Percentiles rank a stretch among this genome's conserved stretches.
These are phyloP conservation scores for Houttuynia cordata DNA, from an alignment of 164 flowering plant genomes.

Conservation along the genomic window DNA sequence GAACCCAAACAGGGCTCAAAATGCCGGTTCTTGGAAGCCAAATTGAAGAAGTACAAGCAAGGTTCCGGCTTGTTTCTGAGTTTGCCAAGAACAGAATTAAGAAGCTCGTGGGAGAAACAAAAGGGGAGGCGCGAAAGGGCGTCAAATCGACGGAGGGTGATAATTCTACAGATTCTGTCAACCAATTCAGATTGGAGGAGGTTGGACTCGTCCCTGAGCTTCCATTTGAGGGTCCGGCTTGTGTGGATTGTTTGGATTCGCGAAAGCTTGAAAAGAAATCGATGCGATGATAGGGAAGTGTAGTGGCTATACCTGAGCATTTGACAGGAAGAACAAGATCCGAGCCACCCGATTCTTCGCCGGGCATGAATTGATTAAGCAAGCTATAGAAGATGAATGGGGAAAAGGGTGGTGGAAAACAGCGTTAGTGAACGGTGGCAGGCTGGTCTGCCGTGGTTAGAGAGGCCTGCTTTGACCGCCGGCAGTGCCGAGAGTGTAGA, in stretches of 20 bases:
- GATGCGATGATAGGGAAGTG: slow-evolving; percentile 2
- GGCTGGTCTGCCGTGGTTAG: too few relatives aligned
- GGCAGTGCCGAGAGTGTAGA: too few relatives aligned
- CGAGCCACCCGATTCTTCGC: too few relatives aligned
- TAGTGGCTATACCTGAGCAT: slow-evolving; percentile 15
- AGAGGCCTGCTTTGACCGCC: too few relatives aligned
- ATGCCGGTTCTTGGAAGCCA: slow-evolving; percentile 37
- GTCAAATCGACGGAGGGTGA: slow-evolving; percentile 34
- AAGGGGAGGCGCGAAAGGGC: slow-evolving; percentile 36
- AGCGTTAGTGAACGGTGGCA: too few relatives aligned
- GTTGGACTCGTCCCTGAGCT: slow-evolving; percentile 31
- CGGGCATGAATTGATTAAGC: too few relatives aligned
- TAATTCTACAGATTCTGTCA: slow-evolving; percentile 51
- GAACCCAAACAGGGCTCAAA: slow-evolving; percentile 49
- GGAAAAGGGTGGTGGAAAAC: too few relatives aligned
- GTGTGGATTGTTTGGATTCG: slow-evolving; percentile 22
- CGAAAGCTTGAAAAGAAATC: not conserved
- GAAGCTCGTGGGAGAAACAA: slow-evolving; percentile 49
- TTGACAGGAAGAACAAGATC: not conserved
- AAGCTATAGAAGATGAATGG: too few relatives aligned
- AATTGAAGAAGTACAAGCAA: slow-evolving; percentile 41
- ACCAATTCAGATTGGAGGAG: slow-evolving; percentile 31
- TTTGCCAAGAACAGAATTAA: slow-evolving; percentile 37
- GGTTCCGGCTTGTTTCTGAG: slow-evolving; percentile 47
- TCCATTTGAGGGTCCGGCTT: slow-evolving; percentile 29